Evolutionary conservation across 202 grass and related monocot genomes (phyloP).

Genomic region (Cymbopogon flexuosus): DNA sequence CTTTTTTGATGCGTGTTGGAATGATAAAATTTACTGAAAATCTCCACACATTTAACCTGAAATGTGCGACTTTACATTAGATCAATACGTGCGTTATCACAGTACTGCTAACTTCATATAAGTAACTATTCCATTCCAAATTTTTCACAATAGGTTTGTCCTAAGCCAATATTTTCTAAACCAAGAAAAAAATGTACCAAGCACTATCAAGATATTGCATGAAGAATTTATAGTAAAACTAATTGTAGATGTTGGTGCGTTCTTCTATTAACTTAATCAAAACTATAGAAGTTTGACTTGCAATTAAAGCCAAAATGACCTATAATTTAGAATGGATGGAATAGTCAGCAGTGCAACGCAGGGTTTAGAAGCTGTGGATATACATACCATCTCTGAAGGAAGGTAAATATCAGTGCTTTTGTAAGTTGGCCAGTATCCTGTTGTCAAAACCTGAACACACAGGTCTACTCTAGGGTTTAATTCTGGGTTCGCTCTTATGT

Average conservation of each 20-base stretch:
- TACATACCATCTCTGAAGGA: constrained; percentile 76
- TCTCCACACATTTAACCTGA: constrained; percentile 86
- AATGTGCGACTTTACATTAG: background rate
- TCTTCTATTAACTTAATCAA: background rate
- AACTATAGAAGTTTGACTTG: background rate
- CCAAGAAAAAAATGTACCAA: background rate
- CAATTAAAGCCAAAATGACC: background rate
- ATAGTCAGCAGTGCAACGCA: background rate
- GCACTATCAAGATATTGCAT: background rate
- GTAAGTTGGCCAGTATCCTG: constrained; percentile 86
- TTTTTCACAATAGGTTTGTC: background rate
- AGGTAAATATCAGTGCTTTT: constrained; percentile 84
- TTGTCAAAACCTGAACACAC: constrained; percentile 65
- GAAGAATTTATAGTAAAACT: background rate
- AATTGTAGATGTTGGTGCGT: too few species aligned
- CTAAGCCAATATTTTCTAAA: background rate
- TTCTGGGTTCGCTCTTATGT: constrained; percentile 44
- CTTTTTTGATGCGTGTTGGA: constrained; percentile 65
- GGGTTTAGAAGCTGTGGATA: background rate
- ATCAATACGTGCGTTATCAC: background rate
- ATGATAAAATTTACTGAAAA: constrained; percentile 84
- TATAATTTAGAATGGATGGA: background rate
- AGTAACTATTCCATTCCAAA: background rate
- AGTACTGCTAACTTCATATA: background rate
- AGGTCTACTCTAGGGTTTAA: constrained; percentile 63